Base-by-base conservation (phyloP, 805 yeast genomes). In the Sporopachydermia quercuum region DNA sequence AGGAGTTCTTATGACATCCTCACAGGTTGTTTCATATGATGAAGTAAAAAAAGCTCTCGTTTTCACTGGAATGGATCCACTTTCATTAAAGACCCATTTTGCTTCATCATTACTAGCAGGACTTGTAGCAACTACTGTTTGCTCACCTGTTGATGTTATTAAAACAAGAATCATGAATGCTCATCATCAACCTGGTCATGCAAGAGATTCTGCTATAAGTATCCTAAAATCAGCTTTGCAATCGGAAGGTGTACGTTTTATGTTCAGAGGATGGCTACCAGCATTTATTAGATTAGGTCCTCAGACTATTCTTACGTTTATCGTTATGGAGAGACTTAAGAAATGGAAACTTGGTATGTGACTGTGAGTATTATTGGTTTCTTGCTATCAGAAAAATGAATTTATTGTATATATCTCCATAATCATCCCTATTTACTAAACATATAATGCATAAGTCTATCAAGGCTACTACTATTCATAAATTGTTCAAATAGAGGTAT, bases 231-330 rank as follows among this genome's bases (percentile, higher is more conserved):
- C 57, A 4, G 82, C 89, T 1, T 66, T 84, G 15, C 68, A 66
- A 45, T 60, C 51, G 8, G 94, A 84, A 57, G 95, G 95, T 16
- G 65, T 73, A 11, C 69, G 76, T 1, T 85, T 85, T 60, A 72
- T 83, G 77, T 84, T 84, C 60, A 67, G 94, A 57, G 95, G 95
- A 17, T 84, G 95, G 95, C 61, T 80, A 30, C 94, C 94, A 19
- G 76, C 91, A 35, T 84, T 84, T 53, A 71, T 83, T 4, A 73
- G 95, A 53, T 65, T 84, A 45, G 94, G 94, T 0, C 95, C 95
- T 27, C 81, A 76, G 47, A 78, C 85, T 0, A 76, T 78, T 40
- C 67, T 78, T 15, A 78, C 81, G 1, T 78, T 78, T 34, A 41
- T 46, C 18, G 49, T 54, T 13, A 44, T 61, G 41, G 66, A 61